Base-by-base conservation (phyloP, 768 basidiomycete genomes). In the Dendrothele bispora region DNA sequence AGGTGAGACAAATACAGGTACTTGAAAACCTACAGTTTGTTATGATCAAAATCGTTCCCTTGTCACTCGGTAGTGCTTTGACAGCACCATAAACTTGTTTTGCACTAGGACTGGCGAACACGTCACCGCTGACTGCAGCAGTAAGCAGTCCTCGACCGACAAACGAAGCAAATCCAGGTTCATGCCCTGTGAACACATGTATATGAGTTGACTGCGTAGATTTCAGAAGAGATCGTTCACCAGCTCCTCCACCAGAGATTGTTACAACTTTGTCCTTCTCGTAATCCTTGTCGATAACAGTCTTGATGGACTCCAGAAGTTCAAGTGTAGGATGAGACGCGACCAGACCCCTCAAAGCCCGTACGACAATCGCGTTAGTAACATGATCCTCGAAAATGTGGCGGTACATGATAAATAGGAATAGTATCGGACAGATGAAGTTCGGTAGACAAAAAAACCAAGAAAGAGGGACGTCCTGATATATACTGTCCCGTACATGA, bases 61-160 rank as follows among this genome's bases (percentile, higher is more conserved):
- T 11, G 20, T 17, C 22, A 55, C 53, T 10, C 59, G 64, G 63
- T 8, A 88, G 76, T 32, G 90, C 71, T 49, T 92, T 84, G 53
- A 97, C 85, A 4, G 80, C 92, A 20, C 86, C 77, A 41, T 81
- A 75, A 41, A 98, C 88, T 66, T 97, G 95, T 43, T 78, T 78
- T 4, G 91, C 80, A 56, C 85, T 95, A 1, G 95, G 95, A 15
- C 88, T 91, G 2, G 95, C 93, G 61, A 97, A 98, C 30, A 97
- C 73, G 56, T 80, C 88, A 7, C 95, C 95, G 54, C 86, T 90
- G 7, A 95, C 88, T 26, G 93, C 91, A 28, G 84, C 83, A 76
- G 56, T 82, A 32, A 95, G 71, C 56, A 94, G 84, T 22, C 93
- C 93, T 50, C 80, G 66, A 32, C 89, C 88, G n/a, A 95, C 92